phyloP scores from a whole-genome alignment of 2,329 filamentous ascomycete species.

The Fusarium zealandicum region DNA sequence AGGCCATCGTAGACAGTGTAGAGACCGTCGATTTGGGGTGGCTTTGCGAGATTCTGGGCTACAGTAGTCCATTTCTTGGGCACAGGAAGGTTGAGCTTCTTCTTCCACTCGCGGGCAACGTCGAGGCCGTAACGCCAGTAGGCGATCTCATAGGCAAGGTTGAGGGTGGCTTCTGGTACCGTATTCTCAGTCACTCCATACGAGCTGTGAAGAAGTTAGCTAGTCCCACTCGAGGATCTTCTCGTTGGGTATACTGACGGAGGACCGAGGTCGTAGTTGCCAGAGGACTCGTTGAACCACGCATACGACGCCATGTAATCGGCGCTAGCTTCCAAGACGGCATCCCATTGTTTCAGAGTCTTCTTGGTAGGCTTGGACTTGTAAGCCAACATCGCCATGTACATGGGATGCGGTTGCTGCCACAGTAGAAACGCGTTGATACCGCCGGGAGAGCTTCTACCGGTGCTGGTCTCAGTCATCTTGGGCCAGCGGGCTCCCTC shows the following conservation, averaged over 20 bases:
- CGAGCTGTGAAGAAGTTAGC: constrained; percentile 27
- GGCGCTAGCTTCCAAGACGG: constrained; percentile 57
- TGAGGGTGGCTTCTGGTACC: constrained; percentile 61
- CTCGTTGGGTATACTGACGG: constrained; percentile 36
- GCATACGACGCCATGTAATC: constrained; percentile 68
- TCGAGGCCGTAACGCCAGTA: constrained; percentile 69
- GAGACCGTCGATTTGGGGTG: constrained; percentile 58
- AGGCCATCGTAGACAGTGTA: constrained; percentile 64
- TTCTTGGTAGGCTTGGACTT: constrained; percentile 37
- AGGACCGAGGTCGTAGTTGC: constrained; percentile 58
- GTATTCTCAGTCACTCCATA: constrained; percentile 64
- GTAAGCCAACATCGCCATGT: constrained; percentile 61
- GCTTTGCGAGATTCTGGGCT: constrained; percentile 58
- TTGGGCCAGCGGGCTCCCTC: constrained; percentile 53
- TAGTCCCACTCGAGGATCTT: background rate
- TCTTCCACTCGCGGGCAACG: constrained; percentile 61
- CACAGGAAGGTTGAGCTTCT: constrained; percentile 51
- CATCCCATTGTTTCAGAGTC: constrained; percentile 61
- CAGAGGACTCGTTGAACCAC: constrained; percentile 59
- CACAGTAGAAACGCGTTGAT: constrained; percentile 68
- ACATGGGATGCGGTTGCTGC: constrained; percentile 67
- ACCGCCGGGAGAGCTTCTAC: constrained; percentile 53
- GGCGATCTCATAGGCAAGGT: constrained; percentile 66
- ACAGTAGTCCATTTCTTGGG: constrained; percentile 58
- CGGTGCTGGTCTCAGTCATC: constrained; percentile 41